Evolutionary conservation across 1,139 yeast genomes (phyloP).

Genomic region (Kodamaea sp.): DNA sequence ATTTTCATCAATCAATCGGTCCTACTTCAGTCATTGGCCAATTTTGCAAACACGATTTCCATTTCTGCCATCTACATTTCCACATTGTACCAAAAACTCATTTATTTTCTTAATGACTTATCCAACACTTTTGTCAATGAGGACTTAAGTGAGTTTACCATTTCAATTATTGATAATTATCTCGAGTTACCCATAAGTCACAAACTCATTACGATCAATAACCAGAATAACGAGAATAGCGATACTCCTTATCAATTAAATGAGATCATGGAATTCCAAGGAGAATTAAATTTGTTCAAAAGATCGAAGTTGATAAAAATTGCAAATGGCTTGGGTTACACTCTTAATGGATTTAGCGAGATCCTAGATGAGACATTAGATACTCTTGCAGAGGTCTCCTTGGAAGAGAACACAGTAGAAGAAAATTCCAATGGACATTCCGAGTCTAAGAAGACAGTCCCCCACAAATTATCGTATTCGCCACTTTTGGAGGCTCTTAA

Average conservation of each 20-base stretch:
- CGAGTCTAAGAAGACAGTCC: not conserved
- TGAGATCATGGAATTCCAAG: slow-evolving; percentile 45
- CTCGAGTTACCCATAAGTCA: slow-evolving; percentile 29
- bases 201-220: slow-evolving; percentile 20
- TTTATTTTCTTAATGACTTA: slow-evolving; percentile 42
- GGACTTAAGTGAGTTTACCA: slow-evolving; percentile 30
- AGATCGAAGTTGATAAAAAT: slow-evolving; percentile 43
- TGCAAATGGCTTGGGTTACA: slow-evolving; percentile 34
- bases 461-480: slow-evolving; percentile 8
- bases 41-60: slow-evolving; percentile 30
- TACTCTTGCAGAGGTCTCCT: slow-evolving; percentile 12
- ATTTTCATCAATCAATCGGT: slow-evolving; percentile 31
- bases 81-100: slow-evolving; percentile 33
- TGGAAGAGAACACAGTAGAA: slow-evolving; percentile 21
- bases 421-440: not conserved
- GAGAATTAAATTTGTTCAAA: slow-evolving; percentile 47
- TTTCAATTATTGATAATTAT: slow-evolving; percentile 31
- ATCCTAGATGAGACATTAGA: slow-evolving; percentile 30
- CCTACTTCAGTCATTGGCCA: slow-evolving; percentile 30
- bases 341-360: slow-evolving; percentile 38
- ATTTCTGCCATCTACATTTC: slow-evolving; percentile 35
- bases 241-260: slow-evolving; percentile 20
- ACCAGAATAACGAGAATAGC: slow-evolving; percentile 12
- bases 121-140: slow-evolving; percentile 19
- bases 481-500: slow-evolving; percentile 18